Evolutionary conservation across 106 monocot species (phyloP), one percentile per base, ranked within the genome.

Genomic region (Chionographis japonica): DNA sequence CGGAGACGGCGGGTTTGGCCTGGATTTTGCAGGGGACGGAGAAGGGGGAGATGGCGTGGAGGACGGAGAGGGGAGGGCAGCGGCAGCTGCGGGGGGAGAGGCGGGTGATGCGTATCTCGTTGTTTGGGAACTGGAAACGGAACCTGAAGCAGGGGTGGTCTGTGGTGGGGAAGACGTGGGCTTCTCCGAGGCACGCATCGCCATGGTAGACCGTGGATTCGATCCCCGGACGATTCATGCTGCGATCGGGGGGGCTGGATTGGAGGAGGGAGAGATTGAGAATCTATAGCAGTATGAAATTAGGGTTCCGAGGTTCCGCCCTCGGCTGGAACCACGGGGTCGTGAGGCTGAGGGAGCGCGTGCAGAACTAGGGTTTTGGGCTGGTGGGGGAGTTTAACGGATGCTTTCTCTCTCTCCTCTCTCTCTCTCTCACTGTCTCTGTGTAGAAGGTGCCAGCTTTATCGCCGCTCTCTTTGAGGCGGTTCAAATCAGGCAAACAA

Each of bases 21-120:
- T 75, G 78, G 42, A 90, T 57, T 60, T 86, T 90, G 86, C 83
- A 90, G 19, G 77, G 71, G 43, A 86, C 71, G 66, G 86, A 78
- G 75, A 75, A 81, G 35, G 90, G 86, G 39, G 90, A 75, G 75
- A 90, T 81, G 40, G 86, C 38, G 19, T 86, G 86, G 27, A 90
- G 70, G 63, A 90, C 56, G 19, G 86, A 69, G 59, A 90, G 86
- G 16, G 90, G 86, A 37, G 75, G 83, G 75, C 86, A 86, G 40
- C 90, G 54, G 66, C 86, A 83, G 71, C 90, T 83, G 12, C 68
- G 68, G 4, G 80, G 80, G 20, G 90, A 83, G 19, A 90, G 80
- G 65, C 78, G 75, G 61, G 56, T 77, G 69, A 90, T 86, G 58
- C 83, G 83, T 37, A 81, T 82, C 75, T 84, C 84, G 52, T 73